Evolutionary conservation across 768 basidiomycete species (phyloP).

Genomic region (Tulasnella sp.): DNA sequence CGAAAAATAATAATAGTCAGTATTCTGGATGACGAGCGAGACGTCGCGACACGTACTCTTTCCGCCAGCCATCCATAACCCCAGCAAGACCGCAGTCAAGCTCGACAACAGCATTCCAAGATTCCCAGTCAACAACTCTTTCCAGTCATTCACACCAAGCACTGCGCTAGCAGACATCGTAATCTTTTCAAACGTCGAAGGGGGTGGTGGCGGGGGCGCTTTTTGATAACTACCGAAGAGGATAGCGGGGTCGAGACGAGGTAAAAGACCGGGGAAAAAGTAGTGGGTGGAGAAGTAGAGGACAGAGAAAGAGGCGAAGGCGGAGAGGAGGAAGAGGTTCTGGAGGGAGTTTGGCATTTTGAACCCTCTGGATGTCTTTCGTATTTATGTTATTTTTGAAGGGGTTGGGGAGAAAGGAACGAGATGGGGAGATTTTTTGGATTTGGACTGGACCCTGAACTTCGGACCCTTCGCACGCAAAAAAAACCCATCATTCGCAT

Average conservation of each 20-base stretch:
- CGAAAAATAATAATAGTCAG: background rate
- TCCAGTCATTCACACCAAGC: conserved; percentile 6
- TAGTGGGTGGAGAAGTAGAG: conserved; percentile 43
- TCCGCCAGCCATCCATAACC: conserved; percentile 9
- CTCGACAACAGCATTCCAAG: conserved; percentile 16
- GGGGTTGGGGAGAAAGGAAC: background rate
- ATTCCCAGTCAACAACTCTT: background rate
- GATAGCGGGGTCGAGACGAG: conserved; percentile 51
- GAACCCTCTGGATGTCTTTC: background rate
- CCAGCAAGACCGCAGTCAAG: conserved; percentile 10
- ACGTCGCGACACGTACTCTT: conserved; percentile 8
- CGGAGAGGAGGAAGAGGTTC: conserved; percentile 47
- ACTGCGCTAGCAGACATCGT: background rate
- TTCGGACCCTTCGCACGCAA: too few relatives aligned
- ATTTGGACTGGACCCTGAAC: background rate
- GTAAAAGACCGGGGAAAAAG: conserved; percentile 38
- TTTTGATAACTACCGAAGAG: conserved; percentile 55
- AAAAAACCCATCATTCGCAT: too few relatives aligned
- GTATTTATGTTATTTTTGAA: background rate
- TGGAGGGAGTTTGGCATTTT: conserved; percentile 53
- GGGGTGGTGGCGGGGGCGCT: conserved; percentile 29
- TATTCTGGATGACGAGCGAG: too few relatives aligned
- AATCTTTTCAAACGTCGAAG: conserved; percentile 21
- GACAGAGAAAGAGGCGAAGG: conserved; percentile 39
- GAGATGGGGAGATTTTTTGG: background rate